Base-by-base conservation (phyloP, 2,329 filamentous ascomycete genomes). In the Talaromyces sp. region DNA sequence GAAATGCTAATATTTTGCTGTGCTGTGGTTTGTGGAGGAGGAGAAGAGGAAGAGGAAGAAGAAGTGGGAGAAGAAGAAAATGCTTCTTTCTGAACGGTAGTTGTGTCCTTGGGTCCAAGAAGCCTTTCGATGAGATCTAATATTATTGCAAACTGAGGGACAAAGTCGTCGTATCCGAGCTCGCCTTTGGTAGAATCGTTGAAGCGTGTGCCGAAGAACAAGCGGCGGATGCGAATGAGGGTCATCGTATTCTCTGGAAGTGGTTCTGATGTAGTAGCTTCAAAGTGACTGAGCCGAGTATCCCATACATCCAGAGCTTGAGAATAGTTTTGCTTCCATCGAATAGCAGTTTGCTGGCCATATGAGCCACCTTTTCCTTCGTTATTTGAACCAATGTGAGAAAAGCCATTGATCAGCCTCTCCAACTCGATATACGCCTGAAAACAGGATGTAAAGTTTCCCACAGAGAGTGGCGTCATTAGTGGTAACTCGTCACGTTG, bases 391-490 rank as follows among this genome's bases (percentile, higher is more conserved):
- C 41, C 21, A 38, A 56, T 12, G 27, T 24, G 54, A 29, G 27
- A 19, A 35, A 56, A 56, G 38, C 54, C 32, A 29, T 56, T 56
- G 14, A 56, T 56, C 54, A 56, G n/a, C 24, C 19, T 56, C 19
- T 56, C 54, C 21, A 56, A 11, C 54, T 24, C 38, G 10, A 46
- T n/a, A 29, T 56, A 56, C 7, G 54, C 54, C 26, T 56, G 21
- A 17, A 56, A 38, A 26, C 24, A 56, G 17, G 54, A 43, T 17
- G 26, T 11, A 46, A 56, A 56, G n/a, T 21, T 19, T n/a, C 29
- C 17, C 35, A 31, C 19, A n/a, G 54, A 27, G 24, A 27, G 26
- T 12, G 27, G n/a, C 6, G 17, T 43, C n/a, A 19, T 21, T 35
- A 38, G 19, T 26, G 54, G 48, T 32, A 38, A 41, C 14, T 43